These are phyloP conservation scores for Pleurotus ostreatus DNA, from an alignment of 768 basidiomycete genomes.

Conservation along the genomic window DNA sequence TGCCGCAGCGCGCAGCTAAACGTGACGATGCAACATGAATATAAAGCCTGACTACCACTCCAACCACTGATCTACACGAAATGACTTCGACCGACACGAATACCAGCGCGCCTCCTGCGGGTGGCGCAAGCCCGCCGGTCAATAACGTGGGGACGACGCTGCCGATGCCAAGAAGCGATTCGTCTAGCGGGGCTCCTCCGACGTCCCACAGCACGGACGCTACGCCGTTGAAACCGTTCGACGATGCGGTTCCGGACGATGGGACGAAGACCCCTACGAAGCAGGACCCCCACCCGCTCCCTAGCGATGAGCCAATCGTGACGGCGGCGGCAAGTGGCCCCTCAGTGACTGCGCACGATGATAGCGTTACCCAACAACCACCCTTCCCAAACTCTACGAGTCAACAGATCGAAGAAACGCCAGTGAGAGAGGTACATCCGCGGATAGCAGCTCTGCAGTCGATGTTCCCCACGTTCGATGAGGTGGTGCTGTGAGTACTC, in stretches of 20 bases:
- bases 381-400: not conserved
- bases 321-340: not conserved
- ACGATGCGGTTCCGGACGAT: not conserved
- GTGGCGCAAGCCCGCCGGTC: not conserved
- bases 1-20: not conserved
- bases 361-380: not conserved
- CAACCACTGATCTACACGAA: not conserved
- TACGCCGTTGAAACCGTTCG: conserved; percentile 1
- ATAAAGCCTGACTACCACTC: not conserved
- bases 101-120: not conserved
- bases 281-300: not conserved
- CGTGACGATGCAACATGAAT: not conserved
- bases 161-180: not conserved
- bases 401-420: conserved; percentile 16
- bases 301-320: not conserved
- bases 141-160: not conserved
- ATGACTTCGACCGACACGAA: not conserved
- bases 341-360: not conserved
- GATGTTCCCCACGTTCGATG: conserved; percentile 83
- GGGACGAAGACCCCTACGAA: not conserved
- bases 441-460: conserved; percentile 51
- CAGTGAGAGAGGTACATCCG: conserved; percentile 31
- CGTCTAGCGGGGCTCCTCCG: not conserved
- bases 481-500: conserved; percentile 54
- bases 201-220: not conserved